Evolutionary conservation across 192 early-diverging fungal genomes (phyloP).

Genomic region (Allomyces arbusculus): DNA sequence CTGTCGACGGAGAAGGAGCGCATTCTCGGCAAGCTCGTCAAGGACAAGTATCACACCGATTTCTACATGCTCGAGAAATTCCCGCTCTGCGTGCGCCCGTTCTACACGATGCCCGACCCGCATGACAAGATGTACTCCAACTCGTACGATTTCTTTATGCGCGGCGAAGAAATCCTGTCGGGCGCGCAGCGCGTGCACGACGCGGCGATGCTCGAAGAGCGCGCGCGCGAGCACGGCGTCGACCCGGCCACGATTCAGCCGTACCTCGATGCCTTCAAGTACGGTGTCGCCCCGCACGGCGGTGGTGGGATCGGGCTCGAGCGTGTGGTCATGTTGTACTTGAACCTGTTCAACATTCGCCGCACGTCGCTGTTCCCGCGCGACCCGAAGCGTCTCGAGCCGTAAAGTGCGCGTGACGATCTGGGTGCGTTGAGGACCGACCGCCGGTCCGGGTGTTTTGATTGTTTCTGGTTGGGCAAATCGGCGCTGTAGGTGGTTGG

Average conservation of each 20-base stretch:
- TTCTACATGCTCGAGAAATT: slow-evolving; percentile 99
- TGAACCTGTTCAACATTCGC: slow-evolving; percentile 86
- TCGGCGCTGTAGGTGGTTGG: too few relatives aligned
- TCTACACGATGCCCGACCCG: slow-evolving; percentile 99
- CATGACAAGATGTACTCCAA: slow-evolving; percentile 72
- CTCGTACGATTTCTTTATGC: slow-evolving; percentile 99
- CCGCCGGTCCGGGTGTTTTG: too few relatives aligned
- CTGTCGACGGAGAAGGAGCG: slow-evolving; percentile 72
- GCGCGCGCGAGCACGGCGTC: slow-evolving; percentile 52
- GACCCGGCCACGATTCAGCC: slow-evolving; percentile 63
- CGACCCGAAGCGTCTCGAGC: slow-evolving; percentile 79
- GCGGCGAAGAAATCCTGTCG: slow-evolving; percentile 95
- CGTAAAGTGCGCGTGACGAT: slow-evolving; percentile 22
- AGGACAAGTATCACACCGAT: slow-evolving; percentile 86
- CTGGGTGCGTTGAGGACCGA: too few relatives aligned
- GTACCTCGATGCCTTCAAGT: slow-evolving; percentile 91
- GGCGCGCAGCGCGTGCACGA: slow-evolving; percentile 98
- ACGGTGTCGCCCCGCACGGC: slow-evolving; percentile 88
- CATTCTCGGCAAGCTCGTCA: slow-evolving; percentile 66
- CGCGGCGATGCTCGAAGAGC: slow-evolving; percentile 50
- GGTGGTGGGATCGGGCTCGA: slow-evolving; percentile 95
- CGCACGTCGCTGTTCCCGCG: slow-evolving; percentile 84
- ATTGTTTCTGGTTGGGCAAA: too few relatives aligned
- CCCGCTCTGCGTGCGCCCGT: slow-evolving; percentile 83
- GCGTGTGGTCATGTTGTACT: slow-evolving; percentile 91